Evolutionary conservation across 129 eudicot species (phyloP), one percentile per base, ranked within the genome.

Genomic region (Artemisia annua): DNA sequence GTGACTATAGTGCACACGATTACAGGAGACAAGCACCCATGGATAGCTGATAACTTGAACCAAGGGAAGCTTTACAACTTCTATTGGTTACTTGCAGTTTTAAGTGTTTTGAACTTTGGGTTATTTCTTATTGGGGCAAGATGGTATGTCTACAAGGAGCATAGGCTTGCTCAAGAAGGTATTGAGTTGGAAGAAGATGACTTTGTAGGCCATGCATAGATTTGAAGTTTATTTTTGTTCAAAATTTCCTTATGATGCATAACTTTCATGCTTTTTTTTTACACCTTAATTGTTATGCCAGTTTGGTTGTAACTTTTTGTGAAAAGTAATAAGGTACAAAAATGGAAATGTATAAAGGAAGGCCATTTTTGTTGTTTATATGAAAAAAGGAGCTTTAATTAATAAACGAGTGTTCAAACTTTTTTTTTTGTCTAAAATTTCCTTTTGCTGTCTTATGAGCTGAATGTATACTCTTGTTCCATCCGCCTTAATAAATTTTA

Each of bases 141-240:
- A 71, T 67, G 89, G 84, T 85, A 75, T 63, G 91, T 83, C 55
- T 91, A 91, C 80, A 91, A 86, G 86, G 97, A 88, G 63, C 87
- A 83, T 57, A 80, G 96, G 79, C 87, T 91, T 66, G 91, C 89
- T 7, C 96, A 83, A n/a, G 86, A 83, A 61, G 96, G 92, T 7
- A 86, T 87, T 61, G 90, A 85, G 71, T 22, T 85, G 88, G 94
- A 90, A 68, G 91, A 87, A 53, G 84, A 68, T 18, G 88, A 82
- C 58, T 76, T 75, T 48, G 46, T 62, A 48, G 78, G 75, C 53
- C 69, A 65, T 66, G 76, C 72, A 48, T 71, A 78, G 55, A 26
- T 17, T 48, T 71, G 72, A 57, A 24, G 24, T 16, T 51, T n/a
- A 7, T 22, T 19, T 51, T 66, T n/a, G 43, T 63, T 63, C 44